Conservation (phyloP, 345 rosid species). For the Eucalyptus globulus region DNA sequence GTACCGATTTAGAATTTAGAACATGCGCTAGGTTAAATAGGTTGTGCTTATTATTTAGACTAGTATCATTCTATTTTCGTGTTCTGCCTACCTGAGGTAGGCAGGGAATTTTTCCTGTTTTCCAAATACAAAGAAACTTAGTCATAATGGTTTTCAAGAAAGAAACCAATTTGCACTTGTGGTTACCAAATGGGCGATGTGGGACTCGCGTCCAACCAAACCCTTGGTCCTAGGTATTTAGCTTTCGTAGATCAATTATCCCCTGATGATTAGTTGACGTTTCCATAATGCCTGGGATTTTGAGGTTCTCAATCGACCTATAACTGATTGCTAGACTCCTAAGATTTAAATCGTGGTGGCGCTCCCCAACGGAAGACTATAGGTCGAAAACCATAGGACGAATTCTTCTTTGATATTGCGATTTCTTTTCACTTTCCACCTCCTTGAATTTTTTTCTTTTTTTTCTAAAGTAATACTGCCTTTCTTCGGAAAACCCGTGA, state of each 20-base stretch:
- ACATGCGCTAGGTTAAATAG: neutral
- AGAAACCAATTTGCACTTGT: neutral
- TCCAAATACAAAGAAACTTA: neutral
- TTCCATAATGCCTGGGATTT: neutral
- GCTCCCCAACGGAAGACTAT: neutral
- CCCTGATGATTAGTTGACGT: neutral
- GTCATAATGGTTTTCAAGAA: neutral
- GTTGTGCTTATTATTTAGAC: neutral
- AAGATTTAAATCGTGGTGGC: neutral
- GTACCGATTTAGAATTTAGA: neutral
- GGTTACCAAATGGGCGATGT: neutral
- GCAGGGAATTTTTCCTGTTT: neutral
- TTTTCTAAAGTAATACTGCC: neutral
- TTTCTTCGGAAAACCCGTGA: neutral
- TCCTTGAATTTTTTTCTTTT: neutral
- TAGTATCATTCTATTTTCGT: too few species aligned
- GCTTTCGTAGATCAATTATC: neutral
- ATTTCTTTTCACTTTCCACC: neutral
- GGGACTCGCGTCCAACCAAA: neutral
- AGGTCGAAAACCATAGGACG: neutral
- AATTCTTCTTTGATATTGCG: neutral
- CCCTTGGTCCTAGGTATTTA: neutral
- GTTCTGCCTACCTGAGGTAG: neutral
- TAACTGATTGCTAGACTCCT: neutral
- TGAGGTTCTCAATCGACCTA: neutral